Base-by-base conservation (phyloP, 2,329 filamentous ascomycete species). In the Aureobasidium sp. region DNA sequence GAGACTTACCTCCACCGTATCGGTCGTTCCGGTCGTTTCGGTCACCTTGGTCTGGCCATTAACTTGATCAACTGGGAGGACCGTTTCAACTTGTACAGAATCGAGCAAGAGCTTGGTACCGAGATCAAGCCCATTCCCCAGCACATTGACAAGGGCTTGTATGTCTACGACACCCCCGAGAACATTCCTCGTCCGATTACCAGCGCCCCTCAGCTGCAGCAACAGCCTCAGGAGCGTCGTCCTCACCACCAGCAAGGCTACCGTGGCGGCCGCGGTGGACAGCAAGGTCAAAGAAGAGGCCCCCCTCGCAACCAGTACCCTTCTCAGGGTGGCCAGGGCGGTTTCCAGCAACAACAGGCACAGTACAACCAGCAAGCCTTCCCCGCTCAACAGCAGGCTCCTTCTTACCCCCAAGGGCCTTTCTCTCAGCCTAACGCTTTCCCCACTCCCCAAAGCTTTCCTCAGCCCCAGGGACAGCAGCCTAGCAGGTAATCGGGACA, bases 1-100 rank as follows among this genome's bases (percentile, higher is more conserved):
- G 93, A 98, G 74, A 98, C 93, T 0, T 98, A 98, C 68, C 83
- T 98, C 55, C 93, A 98, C 74, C 89, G 93, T 62, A 98, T 98
- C 68, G 93, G 93, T 76, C 88, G 93, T 67, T 98, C 93, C 48
- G 93, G 93, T 61, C 88, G 93, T 60, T 98, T 95, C 68, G 93
- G 93, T 60, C 93, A 98, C 73, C 79, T 97, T 66, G 93, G 93
- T 79, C 77, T 98, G 61, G 94, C 94, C 59, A 98, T 98, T 68
- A 98, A 98, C 72, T 77, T 98, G 68, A 98, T 98, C 78, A 97
- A 95, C 71, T 98, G 93, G 93, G 93, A 98, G 55, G 93, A 98
- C 69, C 84, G 93, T 24, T 97, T 95, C 79, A 98, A 97, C 70
- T 79, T 98, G 17, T 98, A 98, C 77, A 94, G 94, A 69, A 98